Conservation (phyloP, 192 early-diverging fungal species). For the Linnemannia elongata region DNA sequence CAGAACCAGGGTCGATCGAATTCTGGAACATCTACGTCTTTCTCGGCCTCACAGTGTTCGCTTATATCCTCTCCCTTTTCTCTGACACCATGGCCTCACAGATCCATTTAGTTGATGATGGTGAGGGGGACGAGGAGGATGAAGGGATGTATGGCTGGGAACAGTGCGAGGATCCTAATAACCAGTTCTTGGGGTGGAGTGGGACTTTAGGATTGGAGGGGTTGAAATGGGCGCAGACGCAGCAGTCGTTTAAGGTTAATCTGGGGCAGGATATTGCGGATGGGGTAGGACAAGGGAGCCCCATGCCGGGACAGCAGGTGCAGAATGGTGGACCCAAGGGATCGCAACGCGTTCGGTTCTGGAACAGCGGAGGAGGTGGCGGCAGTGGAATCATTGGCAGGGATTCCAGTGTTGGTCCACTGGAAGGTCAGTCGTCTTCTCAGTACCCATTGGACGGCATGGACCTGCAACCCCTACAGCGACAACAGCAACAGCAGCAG, state of each 20-base stretch:
- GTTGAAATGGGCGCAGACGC: conserved; percentile 17
- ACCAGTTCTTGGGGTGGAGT: neutral
- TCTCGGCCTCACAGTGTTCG: conserved; percentile 44
- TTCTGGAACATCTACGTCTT: conserved; percentile 57
- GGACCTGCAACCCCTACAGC: neutral
- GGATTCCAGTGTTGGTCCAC: neutral
- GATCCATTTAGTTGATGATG: conserved; percentile 45
- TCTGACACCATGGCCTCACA: conserved; percentile 43
- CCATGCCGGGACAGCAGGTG: neutral
- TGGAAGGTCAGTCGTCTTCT: neutral
- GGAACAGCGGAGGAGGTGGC: neutral
- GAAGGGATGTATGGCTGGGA: conserved; percentile 37
- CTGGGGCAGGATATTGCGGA: neutral
- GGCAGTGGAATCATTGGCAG: too few relatives aligned
- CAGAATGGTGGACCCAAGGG: neutral
- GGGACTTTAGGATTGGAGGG: conserved; percentile 28
- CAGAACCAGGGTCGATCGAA: conserved; percentile 52
- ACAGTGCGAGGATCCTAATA: conserved; percentile 16
- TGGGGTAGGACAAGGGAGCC: neutral
- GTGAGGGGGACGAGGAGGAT: conserved; percentile 23
- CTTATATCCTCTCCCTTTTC: conserved; percentile 49
- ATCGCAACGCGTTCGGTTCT: neutral
- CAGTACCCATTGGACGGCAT: neutral
- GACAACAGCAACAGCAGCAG: conserved; percentile 3
- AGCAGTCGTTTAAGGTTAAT: neutral